Base-by-base conservation (phyloP, 2,329 filamentous ascomycete species). In the Verticillium longisporum region DNA sequence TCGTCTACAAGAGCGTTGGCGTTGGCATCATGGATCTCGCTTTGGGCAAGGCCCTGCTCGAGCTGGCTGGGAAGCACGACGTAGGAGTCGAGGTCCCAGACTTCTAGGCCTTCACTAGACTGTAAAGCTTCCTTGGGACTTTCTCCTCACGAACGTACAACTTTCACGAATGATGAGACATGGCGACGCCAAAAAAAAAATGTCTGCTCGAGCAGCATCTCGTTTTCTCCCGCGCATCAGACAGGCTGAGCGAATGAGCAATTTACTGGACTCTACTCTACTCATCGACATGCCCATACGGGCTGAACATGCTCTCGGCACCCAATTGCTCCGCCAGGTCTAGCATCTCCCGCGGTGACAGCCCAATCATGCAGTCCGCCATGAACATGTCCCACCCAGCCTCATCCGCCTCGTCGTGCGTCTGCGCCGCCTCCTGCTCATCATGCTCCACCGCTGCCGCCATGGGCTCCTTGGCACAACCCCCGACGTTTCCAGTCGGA, bases 1-100 rank as follows among this genome's bases (percentile, higher is more conserved):
- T 89, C 21, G 80, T 89, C 7, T 89, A 88, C 70, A 89, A 89
- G 77, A 85, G 83, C 63, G 87, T 89, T 0, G 87, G 87, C 0
- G 71, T 89, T 56, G 87, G 86, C 0, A 70, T 88, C 58, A 88
- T 89, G 86, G 87, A 89, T 67, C 71, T 89, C 26, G 80, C 84
- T 1, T 82, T 88, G 1, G 87, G 86, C 14, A 78, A 79, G 66
- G 81, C 86, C 60, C 64, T 89, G 56, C 71, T 89, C 18, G 73
- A 78, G 62, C 70, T 87, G 63, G 86, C 87, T 1, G 76, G 76
- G 53, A 74, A 79, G 58, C 86, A 80, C 71, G 76, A 78, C 0
- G 71, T 88, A 11, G 86, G 86, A 6, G 82, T 76, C 9, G 74
- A 74, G 7, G 73, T 88, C 32, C 74, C 80, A 31, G 78, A 77